A percentile compares a stretch with the other conserved stretches of the same genome.
Conservation (phyloP, 805 yeast species). For the Yarrowia yakushimensis region DNA sequence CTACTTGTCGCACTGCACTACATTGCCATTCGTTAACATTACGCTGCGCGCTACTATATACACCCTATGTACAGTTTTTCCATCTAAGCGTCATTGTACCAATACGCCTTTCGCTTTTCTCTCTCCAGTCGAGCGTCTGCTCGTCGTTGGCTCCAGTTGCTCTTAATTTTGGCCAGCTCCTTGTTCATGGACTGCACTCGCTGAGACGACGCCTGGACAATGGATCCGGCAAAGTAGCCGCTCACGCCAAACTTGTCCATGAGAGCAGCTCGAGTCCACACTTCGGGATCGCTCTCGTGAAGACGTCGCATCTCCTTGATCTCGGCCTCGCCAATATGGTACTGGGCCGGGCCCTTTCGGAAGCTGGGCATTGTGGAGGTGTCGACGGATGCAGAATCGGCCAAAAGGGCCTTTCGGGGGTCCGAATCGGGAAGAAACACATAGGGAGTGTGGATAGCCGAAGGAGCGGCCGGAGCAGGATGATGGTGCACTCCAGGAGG, state of each 20-base stretch:
- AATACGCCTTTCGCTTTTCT: conserved; percentile 53
- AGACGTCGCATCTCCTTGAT: conserved; percentile 55
- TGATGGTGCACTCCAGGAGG: conserved; percentile 59
- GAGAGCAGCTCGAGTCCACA: conserved; percentile 59
- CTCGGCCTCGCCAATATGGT: conserved; percentile 56
- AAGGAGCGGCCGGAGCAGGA: conserved; percentile 64
- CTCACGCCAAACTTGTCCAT: conserved; percentile 58
- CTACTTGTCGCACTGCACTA: neutral
- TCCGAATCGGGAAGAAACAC: conserved; percentile 64
- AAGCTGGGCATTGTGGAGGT: conserved; percentile 40
- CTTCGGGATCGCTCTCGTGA: conserved; percentile 55
- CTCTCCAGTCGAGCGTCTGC: conserved; percentile 53
- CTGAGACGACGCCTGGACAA: conserved; percentile 42
- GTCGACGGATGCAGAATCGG: neutral
- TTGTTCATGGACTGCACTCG: conserved; percentile 46
- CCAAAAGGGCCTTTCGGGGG: conserved; percentile 44
- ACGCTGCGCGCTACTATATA: neutral
- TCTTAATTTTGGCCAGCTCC: conserved; percentile 47
- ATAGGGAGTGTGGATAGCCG: conserved; percentile 58
- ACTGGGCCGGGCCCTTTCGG: conserved; percentile 42
- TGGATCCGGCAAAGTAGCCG: conserved; percentile 51
- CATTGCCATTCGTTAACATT: neutral
- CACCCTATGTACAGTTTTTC: conserved; percentile 1
- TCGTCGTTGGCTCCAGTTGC: conserved; percentile 49
- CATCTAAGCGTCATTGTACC: conserved; percentile 58